A percentile compares a stretch with the other conserved stretches of the same genome.
These are phyloP conservation scores for Leccinellum luteum DNA, from an alignment of 768 basidiomycete genomes.

Conservation along the genomic window DNA sequence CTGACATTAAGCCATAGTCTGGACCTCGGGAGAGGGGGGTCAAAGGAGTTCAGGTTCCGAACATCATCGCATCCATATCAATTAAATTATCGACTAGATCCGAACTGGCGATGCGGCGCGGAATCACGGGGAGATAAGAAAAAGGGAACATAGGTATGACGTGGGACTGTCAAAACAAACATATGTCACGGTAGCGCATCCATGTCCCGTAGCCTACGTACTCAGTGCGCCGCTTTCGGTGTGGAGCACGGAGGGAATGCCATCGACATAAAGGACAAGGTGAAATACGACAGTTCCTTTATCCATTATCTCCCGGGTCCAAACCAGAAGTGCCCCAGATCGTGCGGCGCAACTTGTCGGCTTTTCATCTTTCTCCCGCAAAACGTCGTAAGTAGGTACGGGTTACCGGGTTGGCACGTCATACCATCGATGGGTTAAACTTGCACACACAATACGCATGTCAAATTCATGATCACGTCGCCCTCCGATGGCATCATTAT, in stretches of 20 bases:
- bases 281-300: slow-evolving; percentile 2
- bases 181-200: neutral
- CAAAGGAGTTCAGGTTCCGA: neutral
- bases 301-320: slow-evolving; percentile 5
- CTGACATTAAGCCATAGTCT: slow-evolving; percentile 7
- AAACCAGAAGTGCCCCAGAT: slow-evolving; percentile 11
- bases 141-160: slow-evolving; percentile 13
- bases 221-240: no score
- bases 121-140: slow-evolving; percentile 14
- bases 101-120: slow-evolving; percentile 9
- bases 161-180: slow-evolving; percentile 18
- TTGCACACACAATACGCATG: slow-evolving; percentile 4
- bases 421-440: neutral
- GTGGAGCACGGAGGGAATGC: neutral
- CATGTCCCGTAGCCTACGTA: neutral
- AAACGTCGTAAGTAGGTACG: neutral
- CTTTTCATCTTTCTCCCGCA: neutral
- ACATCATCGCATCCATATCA: slow-evolving; percentile 2
- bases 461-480: slow-evolving; percentile 14
- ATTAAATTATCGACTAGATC: slow-evolving; percentile 13
- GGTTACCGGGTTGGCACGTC: neutral
- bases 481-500: slow-evolving; percentile 20
- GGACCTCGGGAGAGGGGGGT: slow-evolving; percentile 7
- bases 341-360: slow-evolving; percentile 12
- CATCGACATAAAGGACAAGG: neutral